Conservation (phyloP, 2,329 filamentous ascomycete genomes). For the Amesomyces nigricolor region DNA sequence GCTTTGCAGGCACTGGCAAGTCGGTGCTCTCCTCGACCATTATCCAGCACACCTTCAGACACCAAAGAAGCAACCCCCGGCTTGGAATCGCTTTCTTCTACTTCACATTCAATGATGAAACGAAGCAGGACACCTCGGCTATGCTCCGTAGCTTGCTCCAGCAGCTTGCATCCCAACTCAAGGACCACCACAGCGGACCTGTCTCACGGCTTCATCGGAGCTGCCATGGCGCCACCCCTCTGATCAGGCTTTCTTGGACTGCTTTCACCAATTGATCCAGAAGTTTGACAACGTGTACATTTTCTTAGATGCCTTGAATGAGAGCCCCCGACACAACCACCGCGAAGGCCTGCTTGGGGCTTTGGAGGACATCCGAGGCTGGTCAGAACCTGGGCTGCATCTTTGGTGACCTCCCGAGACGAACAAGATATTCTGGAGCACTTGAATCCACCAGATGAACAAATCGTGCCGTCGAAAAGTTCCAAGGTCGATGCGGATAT, state of each 20-base stretch:
- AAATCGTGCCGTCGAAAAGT: slow-evolving; percentile 23
- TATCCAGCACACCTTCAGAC: slow-evolving; percentile 23
- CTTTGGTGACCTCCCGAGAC: slow-evolving; percentile 34
- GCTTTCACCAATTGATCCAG: slow-evolving; percentile 23
- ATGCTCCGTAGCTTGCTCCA: slow-evolving; percentile 33
- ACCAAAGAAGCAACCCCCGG: slow-evolving; percentile 16
- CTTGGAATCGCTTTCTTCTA: slow-evolving; percentile 36
- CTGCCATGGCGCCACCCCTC: slow-evolving; percentile 22
- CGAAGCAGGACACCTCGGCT: slow-evolving; percentile 30
- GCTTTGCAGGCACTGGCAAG: slow-evolving; percentile 38
- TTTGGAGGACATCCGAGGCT: slow-evolving; percentile 26
- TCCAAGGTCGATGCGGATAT: slow-evolving; percentile 28
- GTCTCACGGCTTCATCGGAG: slow-evolving; percentile 21
- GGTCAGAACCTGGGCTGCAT: slow-evolving; percentile 26
- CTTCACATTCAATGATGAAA: slow-evolving; percentile 35
- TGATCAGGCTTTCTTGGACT: slow-evolving; percentile 22
- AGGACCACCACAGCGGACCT: slow-evolving; percentile 15
- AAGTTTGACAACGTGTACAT: slow-evolving; percentile 32
- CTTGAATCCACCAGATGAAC: slow-evolving; percentile 13
- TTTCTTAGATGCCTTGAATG: slow-evolving; percentile 36
- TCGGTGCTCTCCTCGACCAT: slow-evolving; percentile 35
- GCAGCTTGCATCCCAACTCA: slow-evolving; percentile 31
- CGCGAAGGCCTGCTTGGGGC: slow-evolving; percentile 27
- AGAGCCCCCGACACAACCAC: slow-evolving; percentile 29
- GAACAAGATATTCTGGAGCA: slow-evolving; percentile 29